These are phyloP conservation scores for Alternaria consortialis DNA, from an alignment of 2,329 filamentous ascomycete genomes.

Conservation along the genomic window DNA sequence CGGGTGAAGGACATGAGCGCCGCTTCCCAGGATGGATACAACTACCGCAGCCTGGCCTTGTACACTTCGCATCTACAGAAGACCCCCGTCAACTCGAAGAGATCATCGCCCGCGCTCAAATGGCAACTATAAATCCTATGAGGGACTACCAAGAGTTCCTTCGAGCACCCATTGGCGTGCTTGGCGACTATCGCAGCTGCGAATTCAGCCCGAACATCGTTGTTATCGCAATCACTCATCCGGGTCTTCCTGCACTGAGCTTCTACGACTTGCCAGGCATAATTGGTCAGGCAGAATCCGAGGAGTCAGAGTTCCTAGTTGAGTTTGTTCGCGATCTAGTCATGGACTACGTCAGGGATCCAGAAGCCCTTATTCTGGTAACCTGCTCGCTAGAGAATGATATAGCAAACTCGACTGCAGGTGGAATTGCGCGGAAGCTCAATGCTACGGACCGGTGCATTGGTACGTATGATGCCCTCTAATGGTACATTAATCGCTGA, in stretches of 20 bases:
- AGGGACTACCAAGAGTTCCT: constrained; percentile 56
- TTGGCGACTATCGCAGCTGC: constrained; percentile 54
- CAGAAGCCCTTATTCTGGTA: constrained; percentile 78
- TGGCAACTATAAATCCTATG: constrained; percentile 76
- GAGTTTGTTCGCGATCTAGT: constrained; percentile 76
- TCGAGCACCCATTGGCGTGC: constrained; percentile 16
- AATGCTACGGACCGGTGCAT: constrained; percentile 56
- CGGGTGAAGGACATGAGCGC: constrained; percentile 55
- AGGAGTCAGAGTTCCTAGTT: constrained; percentile 62
- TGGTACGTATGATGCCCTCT: constrained; percentile 30
- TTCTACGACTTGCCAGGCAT: constrained; percentile 89
- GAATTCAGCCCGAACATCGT: constrained; percentile 87
- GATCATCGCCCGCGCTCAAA: constrained; percentile 76
- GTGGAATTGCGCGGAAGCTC: constrained; percentile 60
- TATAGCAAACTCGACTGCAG: constrained; percentile 76
- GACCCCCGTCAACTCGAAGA: constrained; percentile 71
- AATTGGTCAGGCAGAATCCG: constrained; percentile 72
- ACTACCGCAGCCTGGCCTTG: constrained; percentile 52
- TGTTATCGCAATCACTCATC: constrained; percentile 76
- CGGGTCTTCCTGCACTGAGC: constrained; percentile 74
- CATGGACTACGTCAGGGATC: constrained; percentile 72
- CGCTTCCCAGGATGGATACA: constrained; percentile 70
- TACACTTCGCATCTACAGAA: constrained; percentile 70
- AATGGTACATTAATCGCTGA: neutral
- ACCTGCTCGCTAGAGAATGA: constrained; percentile 82